phyloP scores from a whole-genome alignment of 352 stramenopile species.

The Pythium biforme region DNA sequence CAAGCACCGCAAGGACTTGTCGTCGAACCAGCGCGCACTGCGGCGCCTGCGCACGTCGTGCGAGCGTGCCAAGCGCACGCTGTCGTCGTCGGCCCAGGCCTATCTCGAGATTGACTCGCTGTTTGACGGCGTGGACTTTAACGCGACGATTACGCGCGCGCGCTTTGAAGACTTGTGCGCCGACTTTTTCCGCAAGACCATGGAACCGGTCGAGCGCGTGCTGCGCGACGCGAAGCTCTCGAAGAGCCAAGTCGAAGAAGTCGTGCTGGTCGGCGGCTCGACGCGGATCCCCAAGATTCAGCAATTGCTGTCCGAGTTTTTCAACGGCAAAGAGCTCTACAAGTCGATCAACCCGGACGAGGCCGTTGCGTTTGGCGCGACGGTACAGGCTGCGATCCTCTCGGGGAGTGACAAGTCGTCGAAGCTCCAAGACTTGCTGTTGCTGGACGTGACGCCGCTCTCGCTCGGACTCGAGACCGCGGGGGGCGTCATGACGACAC shows the following conservation, averaged over 20 bases:
- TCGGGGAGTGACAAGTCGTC: conserved; percentile 61
- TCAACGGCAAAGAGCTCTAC: conserved; percentile 62
- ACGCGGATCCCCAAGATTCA: conserved; percentile 55
- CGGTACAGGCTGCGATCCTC: conserved; percentile 65
- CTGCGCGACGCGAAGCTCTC: conserved; percentile 86
- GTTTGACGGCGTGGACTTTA: conserved; percentile 93
- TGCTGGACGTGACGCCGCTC: conserved; percentile 87
- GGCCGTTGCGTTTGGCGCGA: conserved; percentile 79
- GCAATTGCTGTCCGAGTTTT: conserved; percentile 49
- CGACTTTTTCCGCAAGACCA: conserved; percentile 89
- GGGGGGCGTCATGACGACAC: conserved; percentile 85
- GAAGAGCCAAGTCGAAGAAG: conserved; percentile 79
- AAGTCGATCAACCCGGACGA: conserved; percentile 85
- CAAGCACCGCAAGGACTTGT: conserved; percentile 89
- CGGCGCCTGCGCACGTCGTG: conserved; percentile 91
- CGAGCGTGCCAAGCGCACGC: conserved; percentile 93
- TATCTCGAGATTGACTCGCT: conserved; percentile 95
- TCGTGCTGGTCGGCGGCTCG: conserved; percentile 79
- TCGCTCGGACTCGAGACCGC: conserved; percentile 85
- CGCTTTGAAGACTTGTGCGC: conserved; percentile 89
- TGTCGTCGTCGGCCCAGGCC: conserved; percentile 91
- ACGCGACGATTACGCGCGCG: conserved; percentile 88
- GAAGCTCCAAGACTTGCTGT: conserved; percentile 82
- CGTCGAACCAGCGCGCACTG: conserved; percentile 84
- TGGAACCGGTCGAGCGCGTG: conserved; percentile 85